Conservation (phyloP, 208 protist species). For the Trypanosoma grayi region DNA sequence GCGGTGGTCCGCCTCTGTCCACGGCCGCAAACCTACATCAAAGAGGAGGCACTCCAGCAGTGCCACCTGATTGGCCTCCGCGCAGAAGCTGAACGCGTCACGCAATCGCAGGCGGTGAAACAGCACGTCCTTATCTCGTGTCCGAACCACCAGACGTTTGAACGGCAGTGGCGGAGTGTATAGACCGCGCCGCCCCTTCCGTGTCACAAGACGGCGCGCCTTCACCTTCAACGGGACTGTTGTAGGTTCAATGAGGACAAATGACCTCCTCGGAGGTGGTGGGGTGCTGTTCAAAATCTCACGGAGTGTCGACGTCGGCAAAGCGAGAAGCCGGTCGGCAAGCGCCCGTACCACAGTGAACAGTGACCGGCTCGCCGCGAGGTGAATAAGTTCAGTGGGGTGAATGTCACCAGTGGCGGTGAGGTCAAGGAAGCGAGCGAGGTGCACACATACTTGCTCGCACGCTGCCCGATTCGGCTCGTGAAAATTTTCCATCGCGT, state of each 20-base stretch:
- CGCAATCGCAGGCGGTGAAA: slow-evolving; percentile 52
- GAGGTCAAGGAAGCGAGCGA: slow-evolving; percentile 6
- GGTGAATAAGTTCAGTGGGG: slow-evolving; percentile 59
- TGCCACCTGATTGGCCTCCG: slow-evolving; percentile 34
- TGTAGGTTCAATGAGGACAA: slow-evolving; percentile 42
- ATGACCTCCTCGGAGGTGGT: slow-evolving; percentile 29
- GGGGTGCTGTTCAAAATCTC: slow-evolving; percentile 45
- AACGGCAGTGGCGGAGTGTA: slow-evolving; percentile 44
- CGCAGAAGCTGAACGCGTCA: slow-evolving; percentile 79
- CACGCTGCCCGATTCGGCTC: slow-evolving; percentile 7
- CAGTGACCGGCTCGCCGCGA: slow-evolving; percentile 45
- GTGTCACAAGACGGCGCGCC: slow-evolving; percentile 24
- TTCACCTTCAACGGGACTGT: slow-evolving; percentile 32
- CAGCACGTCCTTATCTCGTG: slow-evolving; percentile 19
- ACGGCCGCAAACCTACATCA: slow-evolving; percentile 50
- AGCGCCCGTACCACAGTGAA: slow-evolving; percentile 43
- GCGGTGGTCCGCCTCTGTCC: slow-evolving; percentile 48
- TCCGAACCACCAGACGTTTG: slow-evolving; percentile 39
- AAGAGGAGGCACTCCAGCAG: slow-evolving; percentile 41
- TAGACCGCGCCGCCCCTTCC: slow-evolving; percentile 35
- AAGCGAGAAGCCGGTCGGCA: slow-evolving; percentile 31
- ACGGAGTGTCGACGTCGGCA: slow-evolving; percentile 33
- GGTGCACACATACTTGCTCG: slow-evolving; percentile 13
- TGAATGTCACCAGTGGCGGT: slow-evolving; percentile 38
- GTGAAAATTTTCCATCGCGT: slow-evolving; percentile 30